A percentile compares a stretch with the other conserved stretches of the same genome.
Conservation (phyloP, 2,329 filamentous ascomycete genomes). For the Lasiodiplodia hormozganensis region DNA sequence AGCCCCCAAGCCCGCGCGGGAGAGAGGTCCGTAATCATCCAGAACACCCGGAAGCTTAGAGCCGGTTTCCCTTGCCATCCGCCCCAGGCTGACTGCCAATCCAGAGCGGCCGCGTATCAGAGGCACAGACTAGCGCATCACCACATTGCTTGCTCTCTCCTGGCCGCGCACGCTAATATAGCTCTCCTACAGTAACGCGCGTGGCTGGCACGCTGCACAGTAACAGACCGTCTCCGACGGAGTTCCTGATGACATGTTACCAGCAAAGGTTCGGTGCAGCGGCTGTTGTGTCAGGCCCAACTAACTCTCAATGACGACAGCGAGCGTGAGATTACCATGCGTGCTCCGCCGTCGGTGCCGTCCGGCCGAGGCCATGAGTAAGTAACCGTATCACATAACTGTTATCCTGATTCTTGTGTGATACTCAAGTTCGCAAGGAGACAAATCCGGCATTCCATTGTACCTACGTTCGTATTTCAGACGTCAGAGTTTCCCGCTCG, state of each 20-base stretch:
- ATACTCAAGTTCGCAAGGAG: not conserved
- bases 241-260: not conserved
- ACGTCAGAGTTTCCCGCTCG: not conserved
- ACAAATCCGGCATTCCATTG: not conserved
- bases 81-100: conserved; percentile 14
- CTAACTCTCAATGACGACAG: conserved; percentile 8
- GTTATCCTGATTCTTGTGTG: not conserved
- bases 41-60: not conserved
- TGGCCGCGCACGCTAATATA: conserved; percentile 17
- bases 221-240: not conserved
- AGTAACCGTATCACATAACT: not conserved
- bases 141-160: not conserved
- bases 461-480: not conserved
- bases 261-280: not conserved
- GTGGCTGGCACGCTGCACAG: conserved; percentile 12
- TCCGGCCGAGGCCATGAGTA: not conserved
- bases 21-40: not conserved
- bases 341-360: not conserved
- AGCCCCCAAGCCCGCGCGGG: not conserved
- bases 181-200: conserved; percentile 8
- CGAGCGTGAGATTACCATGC: not conserved
- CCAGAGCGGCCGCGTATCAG: conserved; percentile 16
- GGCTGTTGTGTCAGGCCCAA: not conserved
- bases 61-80: not conserved
- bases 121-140: conserved; percentile 7